Base-by-base conservation (phyloP, 495 filamentous ascomycete species). In the Penicillium daleae region DNA sequence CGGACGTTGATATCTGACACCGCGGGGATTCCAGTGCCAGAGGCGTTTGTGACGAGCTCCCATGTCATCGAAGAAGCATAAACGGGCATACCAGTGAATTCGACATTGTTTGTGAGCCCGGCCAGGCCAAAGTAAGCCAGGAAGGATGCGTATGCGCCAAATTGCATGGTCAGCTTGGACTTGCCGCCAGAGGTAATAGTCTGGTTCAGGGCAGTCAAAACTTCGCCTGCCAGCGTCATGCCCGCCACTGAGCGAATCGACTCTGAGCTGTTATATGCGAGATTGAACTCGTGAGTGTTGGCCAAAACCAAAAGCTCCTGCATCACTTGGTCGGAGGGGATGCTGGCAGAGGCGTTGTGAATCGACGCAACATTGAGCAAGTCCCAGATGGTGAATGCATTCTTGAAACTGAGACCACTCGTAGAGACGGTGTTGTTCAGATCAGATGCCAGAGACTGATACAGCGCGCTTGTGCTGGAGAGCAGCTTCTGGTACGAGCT, bases 371-470 rank as follows among this genome's bases (percentile, higher is more conserved):
- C 78, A 61, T 80, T 74, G 40, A 83, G 61, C 33, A 78, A 64
- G 64, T 83, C 80, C 68, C 73, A 83, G 56, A 83, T 87, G 54
- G 76, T 72, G 71, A 89, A 92, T 33, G 85, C 88, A 72, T 90
- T 90, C 70, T 86, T 85, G 77, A 80, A 90, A 65, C 42, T 88
- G 33, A 83, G 74, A 51, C 83, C 63, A 37, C 59, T 74, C 21
- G 71, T 61, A 33, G 63, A 70, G 66, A 87, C 85, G 9, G 82
- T 83, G 42, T 66, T 61, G 69, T 87, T 83, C 72, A 89, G 74
- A 24, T 86, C 70, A 10, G 88, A 86, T 39, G 81, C 67, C 35
- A 92, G 63, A 56, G 66, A 72, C 66, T 80, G 62, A 78, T 92
- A 91, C 70, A 91, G 86, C 40, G 66, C 71, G 56, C 70, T 57